Base-by-base conservation (phyloP, 208 protist species). In the Trichomonas gallinae region DNA sequence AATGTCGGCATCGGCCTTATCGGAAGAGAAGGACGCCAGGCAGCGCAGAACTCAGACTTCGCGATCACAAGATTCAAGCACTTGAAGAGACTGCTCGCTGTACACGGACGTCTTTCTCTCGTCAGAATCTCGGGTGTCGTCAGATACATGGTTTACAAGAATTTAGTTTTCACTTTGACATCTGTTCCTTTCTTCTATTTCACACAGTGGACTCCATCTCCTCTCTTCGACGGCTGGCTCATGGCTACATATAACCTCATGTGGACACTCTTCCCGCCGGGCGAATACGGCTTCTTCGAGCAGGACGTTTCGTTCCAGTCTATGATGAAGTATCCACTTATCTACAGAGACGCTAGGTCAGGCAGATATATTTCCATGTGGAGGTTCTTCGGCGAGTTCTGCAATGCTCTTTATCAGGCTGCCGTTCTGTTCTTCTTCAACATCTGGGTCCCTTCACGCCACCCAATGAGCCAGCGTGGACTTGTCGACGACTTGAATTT, bases 1-100 rank as follows among this genome's bases (percentile, higher is more conserved):
- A 98, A 99, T 97, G 98, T 99, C n/a, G 98, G 99, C 63, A 98
- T 99, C 81, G 99, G 99, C 48, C 98, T 99, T 96, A 99, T 99
- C 58, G 99, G 99, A 31, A 98, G 99, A 96, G 99, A 99, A 97
- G 99, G 99, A 45, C 98, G 98, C 96, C 99, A 99, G 97, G 99
- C 99, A 31, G 98, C 98, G 45, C 98, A 99, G 96, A 99, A 99
- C 0, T 98, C 99, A 2, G 99, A 99, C 97, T 99, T 99, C 97
- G 99, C 98, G 49, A 98, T 99, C 49, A 98, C 97, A 31, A 98
- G 99, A 96, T 98, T 97, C 91, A 96, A 36, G 23, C 97, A 97
- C 96, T 45, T 98, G 49, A 63, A 58, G 38, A 42, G 97, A 40
- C 96, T 98, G 11, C 58, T 98, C 21, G 97, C 98, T 38, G 98